Base-by-base conservation (phyloP, 2,329 filamentous ascomycete species). In the Colletotrichum eleusines region DNA sequence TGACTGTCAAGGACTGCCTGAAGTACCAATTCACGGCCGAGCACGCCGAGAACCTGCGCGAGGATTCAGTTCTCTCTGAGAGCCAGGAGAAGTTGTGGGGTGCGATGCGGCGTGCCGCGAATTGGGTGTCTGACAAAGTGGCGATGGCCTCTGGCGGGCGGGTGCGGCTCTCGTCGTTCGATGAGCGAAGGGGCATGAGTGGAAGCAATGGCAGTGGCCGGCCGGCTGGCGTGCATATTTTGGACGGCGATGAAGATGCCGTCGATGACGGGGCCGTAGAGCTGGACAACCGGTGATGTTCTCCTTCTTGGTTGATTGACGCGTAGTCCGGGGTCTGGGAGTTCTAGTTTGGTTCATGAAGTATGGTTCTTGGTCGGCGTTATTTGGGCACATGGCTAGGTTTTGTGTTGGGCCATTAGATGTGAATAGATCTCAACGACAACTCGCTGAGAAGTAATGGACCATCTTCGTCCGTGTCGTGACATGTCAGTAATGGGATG, bases 11-110 rank as follows among this genome's bases (percentile, higher is more conserved):
- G 80, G 96, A 99, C 79, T 98, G 96, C 75, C 84, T 99, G 66
- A 97, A 96, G 79, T 98, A 97, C 77, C 95, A 99, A 80, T 97
- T 98, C 88, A 97, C 96, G 84, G 94, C 93, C 0, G 96, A 99
- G 80, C 93, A 93, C 11, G 90, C 92, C 51, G 94, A 96, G 81
- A 91, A 93, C 75, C 89, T 89, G 5, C 87, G 88, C 69, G 86
- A 89, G 40, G 89, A 91, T 68, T 83, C 86, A 54, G 81, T 84
- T 33, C 80, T 89, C 64, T 80, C 84, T 42, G 87, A 89, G 70
- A 82, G 84, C 5, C 89, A 94, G 77, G 92, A 93, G 76, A 84
- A 84, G 73, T 78, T 94, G 1, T 94, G 92, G 91, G 82, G 78
- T 7, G 73, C 87, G 8, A 83, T 93, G 50, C 84, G 82, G 65